Evolutionary conservation across 805 yeast genomes (phyloP), one percentile per base, ranked within the genome.

Genomic region (Suhomyces faveliae): DNA sequence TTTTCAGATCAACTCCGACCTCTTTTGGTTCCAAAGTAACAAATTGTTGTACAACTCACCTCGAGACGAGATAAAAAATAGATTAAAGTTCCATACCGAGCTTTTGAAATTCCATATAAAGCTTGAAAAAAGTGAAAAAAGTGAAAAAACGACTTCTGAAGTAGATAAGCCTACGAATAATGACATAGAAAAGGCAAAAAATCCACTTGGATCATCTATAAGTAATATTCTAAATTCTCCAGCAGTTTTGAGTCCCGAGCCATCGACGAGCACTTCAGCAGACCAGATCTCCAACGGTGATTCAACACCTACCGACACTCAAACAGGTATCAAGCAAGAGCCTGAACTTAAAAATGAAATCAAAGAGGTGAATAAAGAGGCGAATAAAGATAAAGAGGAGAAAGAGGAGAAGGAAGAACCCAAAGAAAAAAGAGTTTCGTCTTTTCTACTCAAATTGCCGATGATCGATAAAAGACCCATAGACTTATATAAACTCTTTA

Each of bases 401-500:
- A n/a, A n/a, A 24, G 27, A 24, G 12, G 30, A 27, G 10, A 21
- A 10, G 20, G n/a, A 24, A 12, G 35, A 10, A 24, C 11, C 35
- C 5, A 43, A 42, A 22, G 35, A 40, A 39, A 40, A 40, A 23
- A 25, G 54, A 51, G 41, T 51, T 47, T 17, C 63, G 58, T 6
- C 58, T 8, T 69, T 68, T n/a, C 51, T 56, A 17, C 40, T 62
- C 22, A 82, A 79, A 54, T 62, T 84, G 9, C 94, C 94, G 1
- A 74, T 79, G 55, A 81, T 86, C 23, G 89, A 86, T 56, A 81
- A 81, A 54, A 68, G 86, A 45, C 78, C 83, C 1, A 62, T 87
- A 37, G 91, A 87, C 64, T 67, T 87, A 29, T 87, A 74, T 62
- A 71, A 79, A 37, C 64, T 87, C 35, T 76, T 79, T 54, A 68